A percentile compares a stretch with the other conserved stretches of the same genome.
These are phyloP conservation scores for Kodamaea kakaduensis DNA, from an alignment of 805 yeast genomes.

Conservation along the genomic window DNA sequence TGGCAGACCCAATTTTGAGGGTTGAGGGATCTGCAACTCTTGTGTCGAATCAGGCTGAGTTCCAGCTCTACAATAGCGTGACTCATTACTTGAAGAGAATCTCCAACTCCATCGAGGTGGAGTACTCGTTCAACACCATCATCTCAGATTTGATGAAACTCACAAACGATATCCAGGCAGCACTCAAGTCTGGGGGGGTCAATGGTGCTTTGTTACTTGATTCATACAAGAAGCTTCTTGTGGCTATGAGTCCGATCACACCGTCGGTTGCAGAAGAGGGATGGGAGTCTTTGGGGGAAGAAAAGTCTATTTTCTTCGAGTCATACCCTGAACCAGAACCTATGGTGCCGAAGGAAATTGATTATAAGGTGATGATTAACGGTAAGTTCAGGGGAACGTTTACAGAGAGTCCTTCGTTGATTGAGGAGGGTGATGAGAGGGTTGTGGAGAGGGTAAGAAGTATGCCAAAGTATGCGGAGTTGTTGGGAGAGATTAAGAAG, in stretches of 20 bases:
- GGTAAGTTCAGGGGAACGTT: slow-evolving; percentile 61
- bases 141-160: slow-evolving; percentile 88
- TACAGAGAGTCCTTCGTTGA: slow-evolving; percentile 31
- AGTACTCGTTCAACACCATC: slow-evolving; percentile 73
- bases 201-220: slow-evolving; percentile 42
- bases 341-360: slow-evolving; percentile 31
- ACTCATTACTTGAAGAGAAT: slow-evolving; percentile 47
- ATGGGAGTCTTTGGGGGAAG: slow-evolving; percentile 49
- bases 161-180: slow-evolving; percentile 46
- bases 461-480: slow-evolving; percentile 2
- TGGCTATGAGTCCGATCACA: slow-evolving; percentile 72
- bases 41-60: slow-evolving; percentile 40
- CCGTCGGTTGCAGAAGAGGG: slow-evolving; percentile 84
- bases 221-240: slow-evolving; percentile 50
- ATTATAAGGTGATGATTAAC: slow-evolving; percentile 64
- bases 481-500: slow-evolving; percentile 40
- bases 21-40: slow-evolving; percentile 12
- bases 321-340: slow-evolving; percentile 61
- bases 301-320: slow-evolving; percentile 51
- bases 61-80: slow-evolving; percentile 53
- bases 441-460: slow-evolving; percentile 28
- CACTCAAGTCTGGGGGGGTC: slow-evolving; percentile 34
- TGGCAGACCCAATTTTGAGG: slow-evolving; percentile 16
- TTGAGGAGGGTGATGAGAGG: slow-evolving; percentile 27
- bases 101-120: slow-evolving; percentile 54